Conservation (phyloP, 345 rosid genomes). For the Euphorbia pulcherrima region DNA sequence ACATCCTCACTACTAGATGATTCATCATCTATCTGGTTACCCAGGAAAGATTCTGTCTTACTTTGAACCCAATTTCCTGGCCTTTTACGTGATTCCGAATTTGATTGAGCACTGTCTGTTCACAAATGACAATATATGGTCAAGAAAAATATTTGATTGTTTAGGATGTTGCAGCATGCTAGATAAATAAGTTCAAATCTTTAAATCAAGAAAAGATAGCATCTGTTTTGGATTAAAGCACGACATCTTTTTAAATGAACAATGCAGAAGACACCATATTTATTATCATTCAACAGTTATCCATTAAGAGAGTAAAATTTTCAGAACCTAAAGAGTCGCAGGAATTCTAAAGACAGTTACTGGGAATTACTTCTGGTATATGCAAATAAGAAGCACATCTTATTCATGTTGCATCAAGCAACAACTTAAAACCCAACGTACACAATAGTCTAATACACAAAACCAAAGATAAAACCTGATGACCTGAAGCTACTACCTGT, state of each 20-base stretch:
- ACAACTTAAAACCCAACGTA: not conserved
- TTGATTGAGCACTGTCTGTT: slow-evolving; percentile 9
- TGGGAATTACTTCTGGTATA: not conserved
- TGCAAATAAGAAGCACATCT: not conserved
- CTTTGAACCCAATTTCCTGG: slow-evolving; percentile 16
- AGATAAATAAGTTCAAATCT: not conserved
- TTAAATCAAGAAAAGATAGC: not conserved
- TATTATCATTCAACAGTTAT: not conserved
- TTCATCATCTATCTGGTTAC: slow-evolving; percentile 27
- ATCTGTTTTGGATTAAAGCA: not conserved
- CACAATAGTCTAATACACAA: not conserved
- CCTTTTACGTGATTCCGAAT: slow-evolving; percentile 12
- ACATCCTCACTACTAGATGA: slow-evolving; percentile 9
- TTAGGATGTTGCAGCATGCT: not conserved
- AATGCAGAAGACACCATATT: not conserved
- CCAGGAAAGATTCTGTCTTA: slow-evolving; percentile 14
- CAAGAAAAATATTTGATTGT: not conserved
- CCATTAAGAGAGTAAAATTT: not conserved
- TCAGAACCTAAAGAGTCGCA: not conserved
- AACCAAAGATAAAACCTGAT: not conserved
- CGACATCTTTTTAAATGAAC: not conserved
- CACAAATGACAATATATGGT: not conserved
- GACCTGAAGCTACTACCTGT: not conserved
- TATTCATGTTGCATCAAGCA: not conserved
- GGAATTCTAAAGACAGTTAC: not conserved